Evolutionary conservation across 305 asterid species (phyloP), one percentile per base, ranked within the genome.

Genomic region (Solanum aculeatissimum): DNA sequence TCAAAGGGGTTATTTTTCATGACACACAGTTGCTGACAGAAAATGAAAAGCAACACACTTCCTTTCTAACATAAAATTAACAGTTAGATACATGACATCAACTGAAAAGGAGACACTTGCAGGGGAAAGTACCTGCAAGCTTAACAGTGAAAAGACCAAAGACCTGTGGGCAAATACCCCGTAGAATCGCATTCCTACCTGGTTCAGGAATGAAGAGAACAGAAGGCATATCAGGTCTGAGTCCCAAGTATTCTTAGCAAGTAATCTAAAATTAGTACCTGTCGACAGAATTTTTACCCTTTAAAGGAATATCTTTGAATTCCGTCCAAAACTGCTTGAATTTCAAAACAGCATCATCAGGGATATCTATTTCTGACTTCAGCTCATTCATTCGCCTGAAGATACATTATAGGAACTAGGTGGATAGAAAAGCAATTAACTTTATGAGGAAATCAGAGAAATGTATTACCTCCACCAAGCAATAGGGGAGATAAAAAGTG

Each of bases 71-170:
- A 54, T 53, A 16, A 21, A 78, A 49, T 54, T 49, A 27, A 75
- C 82, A 75, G 27, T 75, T 27, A 78, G 7, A 29, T 19, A 53
- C 18, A 47, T 53, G 66, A 53, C 68, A 77, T 49, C 47, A 32
- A 35, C 80, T 49, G 77, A 85, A 51, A 43, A 29, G 38, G 51
- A 83, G 49, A 54, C 38, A 81, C 85, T 79, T 21, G 70, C 43
- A 84, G 75, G 84, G 75, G 85, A 62, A 65, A 45, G 25, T 91
- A 96, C 99, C 99, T 88, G 99, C 98, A 88, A 96, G 98, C 92
- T 96, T 96, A 85, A 96, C 99, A 35, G 98, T 94, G 88, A 96
- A 96, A 88, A 96, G 98, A 83, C 99, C 99, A 84, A 94, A 96
- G 85, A 96, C 91, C 92, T 96, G 99, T 8, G 99, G 98, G 86